Evolutionary conservation across 1,284 basidiomycete genomes (phyloP).

Genomic region (Apiotrichum mycotoxinovorans): DNA sequence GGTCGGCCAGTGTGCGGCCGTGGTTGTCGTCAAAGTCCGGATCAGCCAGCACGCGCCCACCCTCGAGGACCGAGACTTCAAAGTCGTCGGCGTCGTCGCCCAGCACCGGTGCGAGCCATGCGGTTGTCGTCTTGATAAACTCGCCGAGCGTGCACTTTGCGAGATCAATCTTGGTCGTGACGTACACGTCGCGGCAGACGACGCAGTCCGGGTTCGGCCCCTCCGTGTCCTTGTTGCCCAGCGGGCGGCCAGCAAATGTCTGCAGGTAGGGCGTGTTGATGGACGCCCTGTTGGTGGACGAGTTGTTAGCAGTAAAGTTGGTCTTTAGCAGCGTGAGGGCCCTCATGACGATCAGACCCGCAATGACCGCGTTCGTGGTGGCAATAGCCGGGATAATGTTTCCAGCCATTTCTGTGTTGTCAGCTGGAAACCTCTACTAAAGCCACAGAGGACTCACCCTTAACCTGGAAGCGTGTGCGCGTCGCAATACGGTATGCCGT

Average conservation of each 20-base stretch:
- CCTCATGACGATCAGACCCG: conserved; percentile 90
- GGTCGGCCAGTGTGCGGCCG: conserved; percentile 40
- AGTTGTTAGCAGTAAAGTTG: no score
- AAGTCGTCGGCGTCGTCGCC: conserved; percentile 70
- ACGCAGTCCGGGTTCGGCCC: conserved; percentile 74
- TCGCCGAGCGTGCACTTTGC: conserved; percentile 64
- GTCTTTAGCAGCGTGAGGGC: conserved; percentile 69
- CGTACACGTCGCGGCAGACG: conserved; percentile 82
- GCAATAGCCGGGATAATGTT: conserved; percentile 99
- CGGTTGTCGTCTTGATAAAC: conserved; percentile 60
- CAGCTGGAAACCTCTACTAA: neutral
- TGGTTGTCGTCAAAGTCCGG: conserved; percentile 48
- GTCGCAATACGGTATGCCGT: conserved; percentile 81
- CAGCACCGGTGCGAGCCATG: conserved; percentile 45
- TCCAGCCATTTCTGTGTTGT: conserved; percentile 86
- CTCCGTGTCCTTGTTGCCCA: conserved; percentile 34
- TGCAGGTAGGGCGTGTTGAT: conserved; percentile 24
- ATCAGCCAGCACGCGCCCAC: conserved; percentile 55
- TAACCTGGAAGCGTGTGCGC: conserved; percentile 94
- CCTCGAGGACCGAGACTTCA: conserved; percentile 69
- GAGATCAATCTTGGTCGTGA: conserved; percentile 67
- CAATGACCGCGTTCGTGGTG: conserved; percentile 96
- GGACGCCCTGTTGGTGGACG: conserved; percentile 44
- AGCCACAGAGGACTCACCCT: conserved; percentile 58
- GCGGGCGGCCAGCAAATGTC: neutral